Conservation (phyloP, 2,329 filamentous ascomycete species). For the Exophiala aquamarina region DNA sequence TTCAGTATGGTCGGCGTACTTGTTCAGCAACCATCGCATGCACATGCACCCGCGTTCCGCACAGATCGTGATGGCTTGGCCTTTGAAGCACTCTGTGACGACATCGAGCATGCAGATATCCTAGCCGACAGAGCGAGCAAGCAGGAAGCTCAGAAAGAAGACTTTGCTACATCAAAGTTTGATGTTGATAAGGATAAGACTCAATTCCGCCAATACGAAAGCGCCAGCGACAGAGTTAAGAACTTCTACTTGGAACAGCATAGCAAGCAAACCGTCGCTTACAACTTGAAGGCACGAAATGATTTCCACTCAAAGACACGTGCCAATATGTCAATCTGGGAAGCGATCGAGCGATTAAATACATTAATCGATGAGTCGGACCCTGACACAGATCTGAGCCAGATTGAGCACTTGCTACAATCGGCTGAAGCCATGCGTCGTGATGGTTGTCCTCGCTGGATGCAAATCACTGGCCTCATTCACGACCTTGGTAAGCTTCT, state of each 20-base stretch:
- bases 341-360: slow-evolving; percentile 91
- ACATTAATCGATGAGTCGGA: slow-evolving; percentile 88
- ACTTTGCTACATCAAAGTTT: slow-evolving; percentile 63
- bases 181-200: slow-evolving; percentile 76
- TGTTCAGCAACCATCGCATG: slow-evolving; percentile 19
- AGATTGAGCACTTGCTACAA: slow-evolving; percentile 88
- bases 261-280: slow-evolving; percentile 60
- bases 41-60: slow-evolving; percentile 23
- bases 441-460: slow-evolving; percentile 57
- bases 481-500: slow-evolving; percentile 49
- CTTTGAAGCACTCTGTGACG: slow-evolving; percentile 59
- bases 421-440: slow-evolving; percentile 85
- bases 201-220: slow-evolving; percentile 78
- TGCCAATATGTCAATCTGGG: slow-evolving; percentile 80
- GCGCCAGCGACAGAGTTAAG: slow-evolving; percentile 80
- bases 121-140: slow-evolving; percentile 56
- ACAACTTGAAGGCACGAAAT: slow-evolving; percentile 79
- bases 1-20: slow-evolving; percentile 21
- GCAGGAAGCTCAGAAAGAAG: slow-evolving; percentile 34
- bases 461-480: slow-evolving; percentile 49
- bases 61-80: slow-evolving; percentile 55
- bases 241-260: slow-evolving; percentile 77
- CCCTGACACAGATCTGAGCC: slow-evolving; percentile 80
- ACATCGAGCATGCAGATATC: slow-evolving; percentile 61
- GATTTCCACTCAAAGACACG: slow-evolving; percentile 66